Evolutionary conservation across 2,329 filamentous ascomycete species (phyloP).

Genomic region (Metarhizium guizhouense): DNA sequence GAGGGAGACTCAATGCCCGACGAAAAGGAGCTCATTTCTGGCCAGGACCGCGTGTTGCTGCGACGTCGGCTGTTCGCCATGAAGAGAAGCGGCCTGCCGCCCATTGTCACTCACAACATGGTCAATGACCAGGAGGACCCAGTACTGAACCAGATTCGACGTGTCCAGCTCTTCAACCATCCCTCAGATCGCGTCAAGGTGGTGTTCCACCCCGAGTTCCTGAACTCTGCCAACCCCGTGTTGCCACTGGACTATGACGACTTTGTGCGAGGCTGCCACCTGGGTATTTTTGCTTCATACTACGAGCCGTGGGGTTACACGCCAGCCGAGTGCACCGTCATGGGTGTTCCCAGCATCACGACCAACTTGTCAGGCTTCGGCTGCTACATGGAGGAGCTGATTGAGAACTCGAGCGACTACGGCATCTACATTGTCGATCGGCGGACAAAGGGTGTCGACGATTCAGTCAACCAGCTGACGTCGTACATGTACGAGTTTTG

Average conservation of each 20-base stretch:
- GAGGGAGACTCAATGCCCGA: conserved; percentile 90
- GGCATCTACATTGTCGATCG: conserved; percentile 99
- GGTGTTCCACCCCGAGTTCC: conserved; percentile 94
- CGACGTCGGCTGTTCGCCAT: conserved; percentile 90
- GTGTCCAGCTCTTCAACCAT: conserved; percentile 96
- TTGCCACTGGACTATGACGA: conserved; percentile 96
- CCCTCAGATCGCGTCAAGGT: conserved; percentile 93
- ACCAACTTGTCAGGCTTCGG: conserved; percentile 97
- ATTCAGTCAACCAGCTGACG: conserved; percentile 91
- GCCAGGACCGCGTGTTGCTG: conserved; percentile 85
- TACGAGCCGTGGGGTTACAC: conserved; percentile 99
- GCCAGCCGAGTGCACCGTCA: conserved; percentile 94
- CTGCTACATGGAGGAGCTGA: conserved; percentile 98
- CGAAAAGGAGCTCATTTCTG: conserved; percentile 90
- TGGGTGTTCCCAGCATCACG: conserved; percentile 97
- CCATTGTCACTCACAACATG: conserved; percentile 99
- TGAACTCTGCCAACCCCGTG: conserved; percentile 92
- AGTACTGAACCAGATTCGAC: conserved; percentile 88
- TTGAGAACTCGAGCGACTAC: conserved; percentile 96
- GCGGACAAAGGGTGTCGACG: conserved; percentile 88
- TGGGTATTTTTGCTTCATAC: conserved; percentile 94
- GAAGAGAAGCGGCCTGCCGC: conserved; percentile 84
- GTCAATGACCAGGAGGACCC: conserved; percentile 87
- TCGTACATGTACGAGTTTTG: conserved; percentile 87
- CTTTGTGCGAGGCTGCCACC: conserved; percentile 91